Evolutionary conservation across 495 filamentous ascomycete genomes (phyloP), one percentile per base, ranked within the genome.

Genomic region (Tuber umbilicatum): DNA sequence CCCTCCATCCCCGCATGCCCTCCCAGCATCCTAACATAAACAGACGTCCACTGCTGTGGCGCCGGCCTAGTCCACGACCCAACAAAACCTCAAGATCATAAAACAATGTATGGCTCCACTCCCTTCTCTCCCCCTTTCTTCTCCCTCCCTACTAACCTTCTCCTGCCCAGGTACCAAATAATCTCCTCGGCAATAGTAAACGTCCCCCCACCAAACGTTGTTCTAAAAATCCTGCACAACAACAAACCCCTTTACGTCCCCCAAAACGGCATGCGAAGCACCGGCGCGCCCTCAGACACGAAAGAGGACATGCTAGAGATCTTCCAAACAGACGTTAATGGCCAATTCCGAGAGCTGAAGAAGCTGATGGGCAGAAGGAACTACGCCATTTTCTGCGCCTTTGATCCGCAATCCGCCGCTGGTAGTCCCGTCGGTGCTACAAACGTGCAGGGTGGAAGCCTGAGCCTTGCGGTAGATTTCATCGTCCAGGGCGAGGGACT

Each of bases 291-390:
- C n/a, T 86, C 85, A 37, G 95, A 99, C 82, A 99, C 95, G 50
- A 99, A 99, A 83, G 95, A 99, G 84, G 95, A 99, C 82, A 99
- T 99, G 95, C 94, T 98, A 90, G 95, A 99, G 85, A 93, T 99
- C 77, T 99, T 99, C 87, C 91, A 94, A 82, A 90, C 87, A 12
- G 95, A 99, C 79, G 92, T 94, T 27, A 91, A 88, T 70, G 94
- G 96, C 21, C 85, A 88, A 40, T 85, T 89, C 1, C 86, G 96
- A 38, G 95, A 99, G 84, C 85, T 91, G 77, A 92, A 92, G 83
- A 91, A 93, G 80, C 87, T 99, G 45, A 98, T 98, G 95, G 93
- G 89, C 5, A 84, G 96, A 39, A 85, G 95, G 47, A 98, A 97
- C 79, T 99, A 98, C 78, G 91, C 93, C n/a, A 94, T 94, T 19